Conservation (phyloP, 2,329 filamentous ascomycete genomes). For the Diplodia scrobiculata region DNA sequence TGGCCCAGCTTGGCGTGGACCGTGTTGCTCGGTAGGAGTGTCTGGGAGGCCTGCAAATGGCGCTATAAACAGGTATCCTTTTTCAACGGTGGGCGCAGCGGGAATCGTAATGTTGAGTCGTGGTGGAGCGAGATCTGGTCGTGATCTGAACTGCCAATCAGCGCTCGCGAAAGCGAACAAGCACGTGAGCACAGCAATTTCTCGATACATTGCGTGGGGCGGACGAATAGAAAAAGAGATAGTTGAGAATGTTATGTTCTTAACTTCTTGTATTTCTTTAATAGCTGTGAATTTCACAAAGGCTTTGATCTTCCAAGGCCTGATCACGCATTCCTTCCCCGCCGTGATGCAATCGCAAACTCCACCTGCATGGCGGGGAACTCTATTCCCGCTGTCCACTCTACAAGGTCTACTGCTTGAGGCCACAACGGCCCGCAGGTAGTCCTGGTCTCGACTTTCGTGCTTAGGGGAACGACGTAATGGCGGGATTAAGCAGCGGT, state of each 20-base stretch:
- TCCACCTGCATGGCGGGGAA: not conserved
- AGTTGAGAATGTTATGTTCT: not conserved
- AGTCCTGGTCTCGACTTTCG: not conserved
- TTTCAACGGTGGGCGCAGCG: constrained; percentile 46
- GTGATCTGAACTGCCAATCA: constrained; percentile 54
- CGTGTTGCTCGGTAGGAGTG: constrained; percentile 42
- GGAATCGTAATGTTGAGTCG: constrained; percentile 51
- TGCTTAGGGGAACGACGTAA: not conserved
- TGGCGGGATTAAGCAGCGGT: not conserved
- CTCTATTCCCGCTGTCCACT: not conserved
- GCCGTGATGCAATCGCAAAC: not conserved
- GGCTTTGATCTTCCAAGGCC: not conserved
- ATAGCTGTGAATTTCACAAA: too few relatives aligned
- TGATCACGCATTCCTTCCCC: not conserved
- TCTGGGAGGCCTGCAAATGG: constrained; percentile 39
- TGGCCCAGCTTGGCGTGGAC: constrained; percentile 56
- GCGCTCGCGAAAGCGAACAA: constrained; percentile 49
- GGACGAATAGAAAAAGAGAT: too few relatives aligned
- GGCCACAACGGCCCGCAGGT: not conserved
- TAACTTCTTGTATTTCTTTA: not conserved
- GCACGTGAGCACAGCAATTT: constrained; percentile 11
- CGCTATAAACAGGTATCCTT: constrained; percentile 52
- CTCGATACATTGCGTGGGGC: not conserved
- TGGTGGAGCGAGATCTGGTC: constrained; percentile 52
- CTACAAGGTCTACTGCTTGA: not conserved